A percentile compares a stretch with the other conserved stretches of the same genome.
These are phyloP conservation scores for Oidiodendron maius DNA, from an alignment of 495 filamentous ascomycete genomes.

Conservation along the genomic window DNA sequence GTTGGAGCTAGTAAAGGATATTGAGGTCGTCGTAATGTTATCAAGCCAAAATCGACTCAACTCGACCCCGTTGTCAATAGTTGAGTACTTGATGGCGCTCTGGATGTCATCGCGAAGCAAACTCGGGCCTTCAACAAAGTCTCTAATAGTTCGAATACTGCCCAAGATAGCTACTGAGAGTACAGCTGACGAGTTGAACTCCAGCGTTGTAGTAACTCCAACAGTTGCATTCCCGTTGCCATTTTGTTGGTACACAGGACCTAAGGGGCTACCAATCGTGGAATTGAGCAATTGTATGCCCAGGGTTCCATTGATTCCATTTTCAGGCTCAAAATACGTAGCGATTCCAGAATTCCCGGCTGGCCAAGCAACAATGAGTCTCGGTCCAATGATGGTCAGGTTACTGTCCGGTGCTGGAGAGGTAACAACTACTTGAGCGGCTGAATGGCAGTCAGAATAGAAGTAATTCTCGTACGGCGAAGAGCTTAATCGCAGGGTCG, in stretches of 20 bases:
- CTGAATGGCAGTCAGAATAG: slow-evolving; percentile 52
- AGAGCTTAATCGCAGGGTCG: slow-evolving; percentile 22
- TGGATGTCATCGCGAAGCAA: slow-evolving; percentile 46
- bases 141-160: slow-evolving; percentile 54
- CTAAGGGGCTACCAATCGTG: slow-evolving; percentile 28
- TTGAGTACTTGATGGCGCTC: slow-evolving; percentile 34
- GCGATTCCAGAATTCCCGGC: slow-evolving; percentile 56
- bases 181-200: slow-evolving; percentile 49
- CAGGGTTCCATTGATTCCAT: slow-evolving; percentile 47
- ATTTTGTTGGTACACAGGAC: slow-evolving; percentile 28
- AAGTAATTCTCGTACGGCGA: slow-evolving; percentile 59
- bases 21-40: slow-evolving; percentile 46
- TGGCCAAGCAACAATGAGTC: slow-evolving; percentile 58
- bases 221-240: slow-evolving; percentile 35
- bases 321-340: slow-evolving; percentile 46
- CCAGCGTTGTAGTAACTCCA: slow-evolving; percentile 44
- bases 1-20: slow-evolving; percentile 36
- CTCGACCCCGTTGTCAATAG: slow-evolving; percentile 34
- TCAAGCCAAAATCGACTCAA: slow-evolving; percentile 55
- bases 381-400: slow-evolving; percentile 45
- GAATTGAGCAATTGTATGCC: slow-evolving; percentile 44
- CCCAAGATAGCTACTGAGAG: slow-evolving; percentile 51
- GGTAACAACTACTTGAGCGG: slow-evolving; percentile 53
- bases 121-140: slow-evolving; percentile 54
- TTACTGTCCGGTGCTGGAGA: slow-evolving; percentile 47